Evolutionary conservation across 148 eudicot genomes (phyloP), one percentile per base, ranked within the genome.

Genomic region (Polygonum maritimum): DNA sequence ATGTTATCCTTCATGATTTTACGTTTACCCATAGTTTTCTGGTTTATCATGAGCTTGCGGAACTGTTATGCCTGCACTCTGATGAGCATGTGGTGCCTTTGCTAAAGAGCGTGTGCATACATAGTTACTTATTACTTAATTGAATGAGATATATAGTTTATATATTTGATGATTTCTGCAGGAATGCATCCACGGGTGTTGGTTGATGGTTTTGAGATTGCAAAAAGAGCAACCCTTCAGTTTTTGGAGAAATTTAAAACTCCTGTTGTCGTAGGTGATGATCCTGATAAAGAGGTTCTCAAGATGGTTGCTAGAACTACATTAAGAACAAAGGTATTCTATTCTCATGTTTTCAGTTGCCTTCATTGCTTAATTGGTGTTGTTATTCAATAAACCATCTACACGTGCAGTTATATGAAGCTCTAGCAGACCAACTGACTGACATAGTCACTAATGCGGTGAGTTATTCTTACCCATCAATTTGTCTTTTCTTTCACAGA

Each of bases 261-360:
- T 83, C 92, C 94, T 73, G 98, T 95, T 58, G 89, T 90, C 74
- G 90, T 95, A 88, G 98, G 98, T 44, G 84, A 90, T 74, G 92
- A 95, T 33, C 98, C 98, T 62, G 98, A 95, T 81, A 89, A 74
- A 85, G 98, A 95, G 84, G 88, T 95, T 78, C 82, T 95, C 74
- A 90, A 89, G 87, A 95, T 95, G 97, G 98, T 95, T 45, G 96
- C 98, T 71, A 90, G 98, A 77, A 95, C 98, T 76, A 90, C 98
- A 31, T 73, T 95, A 41, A 89, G 98, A 83, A 95, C 98, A 75
- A 95, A 95, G 93, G 98, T 91, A 16, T 72, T 31, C 45, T 52
- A 69, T 55, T 49, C 14, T 58, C 33, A 39, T 57, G 14, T 0
- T 38, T 36, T 12, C 44, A 38, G 7, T 38, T 67, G 16, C 35